Percentiles rank a stretch among this genome's conserved stretches.
phyloP scores from a whole-genome alignment of 495 filamentous ascomycete species.

The Trichoderma virens region DNA sequence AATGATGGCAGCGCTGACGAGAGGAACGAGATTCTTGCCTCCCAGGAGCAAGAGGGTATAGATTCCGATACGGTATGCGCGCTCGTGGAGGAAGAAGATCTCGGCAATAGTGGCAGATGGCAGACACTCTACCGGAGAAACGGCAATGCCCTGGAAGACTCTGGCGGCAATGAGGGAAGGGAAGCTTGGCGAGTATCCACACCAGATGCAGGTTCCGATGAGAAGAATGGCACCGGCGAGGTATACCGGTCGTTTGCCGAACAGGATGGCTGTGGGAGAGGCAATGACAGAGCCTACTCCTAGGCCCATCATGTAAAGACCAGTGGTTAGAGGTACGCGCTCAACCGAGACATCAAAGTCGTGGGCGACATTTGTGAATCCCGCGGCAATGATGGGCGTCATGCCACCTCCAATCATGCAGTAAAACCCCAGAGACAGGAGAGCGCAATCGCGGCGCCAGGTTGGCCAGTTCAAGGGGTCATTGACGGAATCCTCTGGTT shows the following conservation, averaged over 20 bases:
- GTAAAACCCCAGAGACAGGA: slow-evolving; percentile 82
- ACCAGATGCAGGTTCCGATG: slow-evolving; percentile 75
- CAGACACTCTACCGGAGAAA: slow-evolving; percentile 88
- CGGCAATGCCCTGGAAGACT: slow-evolving; percentile 78
- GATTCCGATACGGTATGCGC: slow-evolving; percentile 90
- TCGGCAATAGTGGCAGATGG: slow-evolving; percentile 93
- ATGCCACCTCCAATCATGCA: slow-evolving; percentile 91
- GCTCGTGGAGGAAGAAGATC: slow-evolving; percentile 93
- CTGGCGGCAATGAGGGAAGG: slow-evolving; percentile 72
- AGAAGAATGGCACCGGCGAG: slow-evolving; percentile 70
- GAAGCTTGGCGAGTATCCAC: slow-evolving; percentile 74
- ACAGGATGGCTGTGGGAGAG: slow-evolving; percentile 87
- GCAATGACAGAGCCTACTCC: slow-evolving; percentile 77
- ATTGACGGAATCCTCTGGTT: slow-evolving; percentile 84
- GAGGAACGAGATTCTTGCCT: slow-evolving; percentile 86
- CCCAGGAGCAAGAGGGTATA: slow-evolving; percentile 86
- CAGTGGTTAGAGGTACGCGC: slow-evolving; percentile 80
- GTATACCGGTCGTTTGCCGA: slow-evolving; percentile 87
- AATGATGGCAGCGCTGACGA: slow-evolving; percentile 84
- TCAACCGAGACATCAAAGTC: slow-evolving; percentile 63
- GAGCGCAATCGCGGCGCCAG: slow-evolving; percentile 72
- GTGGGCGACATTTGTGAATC: slow-evolving; percentile 72
- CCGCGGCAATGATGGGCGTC: slow-evolving; percentile 84
- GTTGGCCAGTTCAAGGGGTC: slow-evolving; percentile 91
- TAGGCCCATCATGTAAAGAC: slow-evolving; percentile 91